Base-by-base conservation (phyloP, 768 basidiomycete genomes). In the Phylloporus arenicola region DNA sequence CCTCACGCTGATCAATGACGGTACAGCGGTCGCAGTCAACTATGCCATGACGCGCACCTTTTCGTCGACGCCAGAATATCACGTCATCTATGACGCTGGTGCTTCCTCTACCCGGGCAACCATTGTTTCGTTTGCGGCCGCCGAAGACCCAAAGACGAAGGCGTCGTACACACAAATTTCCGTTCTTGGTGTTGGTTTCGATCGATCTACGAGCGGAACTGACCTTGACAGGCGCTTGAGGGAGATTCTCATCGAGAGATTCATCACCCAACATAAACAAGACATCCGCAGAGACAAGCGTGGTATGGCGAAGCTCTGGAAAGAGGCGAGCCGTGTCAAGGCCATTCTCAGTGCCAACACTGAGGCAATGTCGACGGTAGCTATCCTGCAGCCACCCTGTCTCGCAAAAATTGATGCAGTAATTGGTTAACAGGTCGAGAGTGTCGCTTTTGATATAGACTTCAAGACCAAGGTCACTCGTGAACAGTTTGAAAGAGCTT, bases 21-120 rank as follows among this genome's bases (percentile, higher is more conserved):
- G 95, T 24, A 83, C 90, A 0, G 91, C 93, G 2, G 86, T 94
- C n/a, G 96, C 92, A 13, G 78, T 98, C 58, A 99, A 99, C 72
- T 99, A 90, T 63, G 96, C 96, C 38, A 96, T 98, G 92, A 92
- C 93, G 2, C 82, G 95, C 43, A 76, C 82, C 2, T 98, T 98
- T 74, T 55, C 68, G 3, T 72, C 86, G 0, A 72, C 71, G 2
- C 82, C 83, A 0, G 87, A 94, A 62, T 81, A 86, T 65, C 94
- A 98, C 64, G 69, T 99, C 57, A 84, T 99, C 52, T 99, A 88
- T 69, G 96, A 98, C 60, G 90, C 92, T 1, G 96, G 96, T 38
- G 90, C 95, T 6, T 85, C 84, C 1, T 77, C 86, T 4, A 84
- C 86, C 37, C 76, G 82, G 25, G 89, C 91, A 1, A 92, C 90